Base-by-base conservation (phyloP, 1,139 yeast species). In the Suhomyces coccinellae region DNA sequence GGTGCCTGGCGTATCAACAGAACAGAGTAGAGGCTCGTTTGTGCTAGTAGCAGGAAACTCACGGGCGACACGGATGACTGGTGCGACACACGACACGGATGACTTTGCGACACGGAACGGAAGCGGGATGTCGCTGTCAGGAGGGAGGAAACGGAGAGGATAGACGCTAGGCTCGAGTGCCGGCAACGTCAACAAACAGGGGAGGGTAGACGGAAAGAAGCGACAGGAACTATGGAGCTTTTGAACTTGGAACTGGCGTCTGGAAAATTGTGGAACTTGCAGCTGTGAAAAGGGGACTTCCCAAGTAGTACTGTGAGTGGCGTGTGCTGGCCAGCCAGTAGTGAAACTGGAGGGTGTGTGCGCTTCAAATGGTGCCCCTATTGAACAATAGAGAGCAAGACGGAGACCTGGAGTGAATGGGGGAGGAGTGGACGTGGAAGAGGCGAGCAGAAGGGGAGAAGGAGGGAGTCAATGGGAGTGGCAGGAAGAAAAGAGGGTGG, bases 31-130 rank as follows among this genome's bases (percentile, higher is more conserved):
- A 13, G 26, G 24, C n/a, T 24, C 7, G 33, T 14, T 12, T 20
- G 29, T 34, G 36, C 28, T 27, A 34, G 14, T 24, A 15, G 26
- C 36, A 27, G 36, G 28, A 22, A 24, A 34, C 15, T 14, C 15
- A 33, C 28, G 36, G 36, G 11, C 28, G 29, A 34, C 36, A 34
- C 36, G 36, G 36, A 34, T 34, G 36, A 34, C 36, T 34, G 7
- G 30, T 17, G 26, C 36, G 28, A 34, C 38, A 26, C 31, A 31
- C 28, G 30, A 34, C 30, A 34, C 16, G 26, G 28, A 17, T 17
- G 20, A 34, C 24, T 20, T 20, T 20, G 24, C 24, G 24, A 20
- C 24, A 20, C 24, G 24, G 24, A 10, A 34, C 30, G 26, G 29
- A 22, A 34, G 22, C 28, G 22, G 22, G 28, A n/a, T 20, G 33